Percentiles rank a stretch among this genome's conserved stretches.
Evolutionary conservation across 805 yeast genomes (phyloP).

Genomic region (Pichia paraexigua): DNA sequence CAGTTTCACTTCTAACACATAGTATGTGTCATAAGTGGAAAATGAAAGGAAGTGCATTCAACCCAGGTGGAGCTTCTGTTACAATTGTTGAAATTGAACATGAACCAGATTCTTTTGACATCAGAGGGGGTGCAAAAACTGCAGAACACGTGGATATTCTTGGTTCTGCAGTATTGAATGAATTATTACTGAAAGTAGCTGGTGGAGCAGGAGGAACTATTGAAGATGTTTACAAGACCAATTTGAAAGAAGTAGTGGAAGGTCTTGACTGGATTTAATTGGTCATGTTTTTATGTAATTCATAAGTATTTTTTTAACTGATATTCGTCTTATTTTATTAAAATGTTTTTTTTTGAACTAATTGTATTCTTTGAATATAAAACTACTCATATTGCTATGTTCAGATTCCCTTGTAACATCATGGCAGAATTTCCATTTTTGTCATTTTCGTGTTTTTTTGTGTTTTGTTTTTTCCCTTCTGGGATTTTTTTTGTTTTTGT

Average conservation of each 20-base stretch:
- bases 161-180: conserved; percentile 90
- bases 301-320: background rate
- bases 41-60: conserved; percentile 56
- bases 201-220: conserved; percentile 71
- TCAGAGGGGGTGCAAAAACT: conserved; percentile 94
- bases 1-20: conserved; percentile 81
- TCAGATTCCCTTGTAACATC: background rate
- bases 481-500: background rate
- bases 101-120: conserved; percentile 89
- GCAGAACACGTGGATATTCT: conserved; percentile 97
- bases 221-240: conserved; percentile 49
- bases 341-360: background rate
- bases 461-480: background rate
- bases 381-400: background rate
- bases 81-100: conserved; percentile 86
- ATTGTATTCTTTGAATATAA: too few species aligned
- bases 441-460: background rate
- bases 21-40: conserved; percentile 86
- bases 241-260: conserved; percentile 31
- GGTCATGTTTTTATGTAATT: background rate
- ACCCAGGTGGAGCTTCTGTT: conserved; percentile 70
- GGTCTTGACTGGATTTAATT: conserved; percentile 5
- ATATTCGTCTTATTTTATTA: background rate
- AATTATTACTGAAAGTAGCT: conserved; percentile 72
- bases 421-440: background rate